These are phyloP conservation scores for Suillus subaureus DNA, from an alignment of 768 basidiomycete species.

Conservation along the genomic window DNA sequence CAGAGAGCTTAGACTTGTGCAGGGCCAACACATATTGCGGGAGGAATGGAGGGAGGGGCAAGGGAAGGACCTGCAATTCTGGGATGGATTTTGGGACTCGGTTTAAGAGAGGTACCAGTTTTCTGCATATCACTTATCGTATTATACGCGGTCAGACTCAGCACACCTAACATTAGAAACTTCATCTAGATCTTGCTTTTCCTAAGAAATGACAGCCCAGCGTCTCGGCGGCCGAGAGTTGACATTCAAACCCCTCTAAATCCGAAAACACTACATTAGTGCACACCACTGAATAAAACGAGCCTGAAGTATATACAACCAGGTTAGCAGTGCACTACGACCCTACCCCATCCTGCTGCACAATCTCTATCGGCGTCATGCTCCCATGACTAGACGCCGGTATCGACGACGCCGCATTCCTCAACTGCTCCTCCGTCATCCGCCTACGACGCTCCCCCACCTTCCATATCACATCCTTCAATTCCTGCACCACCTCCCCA, in stretches of 20 bases:
- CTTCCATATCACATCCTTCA: constrained; percentile 88
- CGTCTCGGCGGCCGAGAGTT: background rate
- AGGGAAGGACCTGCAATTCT: constrained; percentile 31
- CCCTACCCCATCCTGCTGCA: constrained; percentile 28
- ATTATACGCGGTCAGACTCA: background rate
- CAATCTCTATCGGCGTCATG: constrained; percentile 41
- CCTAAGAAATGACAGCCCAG: background rate
- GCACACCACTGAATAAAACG: background rate
- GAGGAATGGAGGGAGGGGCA: constrained; percentile 36
- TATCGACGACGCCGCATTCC: constrained; percentile 13
- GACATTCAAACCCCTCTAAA: background rate
- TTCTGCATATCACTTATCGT: background rate
- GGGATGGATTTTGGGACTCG: constrained; percentile 38
- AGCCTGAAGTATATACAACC: background rate
- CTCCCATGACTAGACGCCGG: constrained; percentile 8
- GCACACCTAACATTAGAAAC: background rate
- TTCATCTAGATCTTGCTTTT: background rate
- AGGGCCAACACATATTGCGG: constrained; percentile 71
- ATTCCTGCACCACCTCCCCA: constrained; percentile 80
- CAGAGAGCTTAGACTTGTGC: constrained; percentile 83
- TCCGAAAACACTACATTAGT: background rate
- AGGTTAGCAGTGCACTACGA: background rate
- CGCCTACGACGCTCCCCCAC: constrained; percentile 70
- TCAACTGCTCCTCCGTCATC: constrained; percentile 37
- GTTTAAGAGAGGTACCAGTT: background rate